Percentiles rank a stretch among this genome's conserved stretches.
Conservation (phyloP, 176 grass and related monocot genomes). For the Oryza australiensis region DNA sequence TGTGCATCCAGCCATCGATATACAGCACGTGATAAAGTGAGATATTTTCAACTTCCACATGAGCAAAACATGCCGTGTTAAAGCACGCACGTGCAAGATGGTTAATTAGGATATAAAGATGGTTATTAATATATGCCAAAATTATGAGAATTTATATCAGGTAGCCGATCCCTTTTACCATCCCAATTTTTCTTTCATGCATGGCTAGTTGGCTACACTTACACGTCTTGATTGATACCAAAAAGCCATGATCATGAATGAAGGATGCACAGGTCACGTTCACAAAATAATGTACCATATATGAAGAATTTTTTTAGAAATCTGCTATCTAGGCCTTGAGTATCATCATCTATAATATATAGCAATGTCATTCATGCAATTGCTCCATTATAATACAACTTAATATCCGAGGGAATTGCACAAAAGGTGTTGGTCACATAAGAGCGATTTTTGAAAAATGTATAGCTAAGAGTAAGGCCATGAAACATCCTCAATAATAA, state of each 20-base stretch:
- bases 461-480: background rate
- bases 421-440: background rate
- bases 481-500: background rate
- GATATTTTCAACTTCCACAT: background rate
- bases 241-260: background rate
- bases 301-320: background rate
- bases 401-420: background rate
- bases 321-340: background rate
- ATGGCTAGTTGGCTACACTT: background rate
- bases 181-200: background rate
- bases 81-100: background rate
- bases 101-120: background rate
- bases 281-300: background rate
- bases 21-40: background rate
- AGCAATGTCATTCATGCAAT: background rate
- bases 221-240: background rate
- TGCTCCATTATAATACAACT: background rate
- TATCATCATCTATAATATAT: background rate
- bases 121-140: background rate
- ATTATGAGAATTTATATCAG: background rate
- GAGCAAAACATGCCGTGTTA: background rate
- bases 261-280: background rate
- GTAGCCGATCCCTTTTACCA: background rate
- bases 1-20: background rate
- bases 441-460: background rate